Evolutionary conservation across 2,329 filamentous ascomycete genomes (phyloP).

Genomic region (Macrophomina pseudophaseolina): DNA sequence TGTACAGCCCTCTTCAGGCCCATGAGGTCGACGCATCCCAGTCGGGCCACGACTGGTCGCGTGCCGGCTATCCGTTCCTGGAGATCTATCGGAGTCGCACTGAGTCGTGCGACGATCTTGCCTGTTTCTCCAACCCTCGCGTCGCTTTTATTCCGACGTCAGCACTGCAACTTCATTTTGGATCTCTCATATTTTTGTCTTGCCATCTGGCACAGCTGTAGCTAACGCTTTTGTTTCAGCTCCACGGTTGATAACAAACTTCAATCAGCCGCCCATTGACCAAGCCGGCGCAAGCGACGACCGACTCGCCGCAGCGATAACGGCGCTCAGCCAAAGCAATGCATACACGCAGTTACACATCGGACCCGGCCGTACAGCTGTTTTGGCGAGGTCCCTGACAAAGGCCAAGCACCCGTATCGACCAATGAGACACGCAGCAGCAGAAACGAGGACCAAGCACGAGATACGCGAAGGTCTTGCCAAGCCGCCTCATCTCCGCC

Average conservation of each 20-base stretch:
- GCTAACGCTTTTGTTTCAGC: background rate
- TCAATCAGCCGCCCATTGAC: background rate
- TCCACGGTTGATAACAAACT: background rate
- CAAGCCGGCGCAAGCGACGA: background rate
- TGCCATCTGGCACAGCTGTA: too few species aligned
- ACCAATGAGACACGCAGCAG: background rate
- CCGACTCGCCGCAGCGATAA: background rate
- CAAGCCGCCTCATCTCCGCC: constrained; percentile 18
- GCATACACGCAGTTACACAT: constrained; percentile 7
- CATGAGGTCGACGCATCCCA: too few species aligned
- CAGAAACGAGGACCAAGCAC: constrained; percentile 5
- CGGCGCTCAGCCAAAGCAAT: background rate
- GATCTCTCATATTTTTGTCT: background rate
- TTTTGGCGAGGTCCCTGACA: constrained; percentile 9
- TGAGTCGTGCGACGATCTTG: constrained; percentile 18
- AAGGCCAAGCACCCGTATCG: constrained; percentile 6
- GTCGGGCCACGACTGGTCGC: background rate
- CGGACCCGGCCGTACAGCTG: constrained; percentile 8
- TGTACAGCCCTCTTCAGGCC: too few species aligned
- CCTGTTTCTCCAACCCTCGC: constrained; percentile 2
- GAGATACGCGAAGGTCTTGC: constrained; percentile 12
- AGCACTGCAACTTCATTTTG: background rate
- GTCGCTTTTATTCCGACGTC: background rate
- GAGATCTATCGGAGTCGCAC: background rate
- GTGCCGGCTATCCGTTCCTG: background rate